Evolutionary conservation across 371 early-diverging fungal species (phyloP), one percentile per base, ranked within the genome.

Genomic region (Neoconidiobolus thromboides): DNA sequence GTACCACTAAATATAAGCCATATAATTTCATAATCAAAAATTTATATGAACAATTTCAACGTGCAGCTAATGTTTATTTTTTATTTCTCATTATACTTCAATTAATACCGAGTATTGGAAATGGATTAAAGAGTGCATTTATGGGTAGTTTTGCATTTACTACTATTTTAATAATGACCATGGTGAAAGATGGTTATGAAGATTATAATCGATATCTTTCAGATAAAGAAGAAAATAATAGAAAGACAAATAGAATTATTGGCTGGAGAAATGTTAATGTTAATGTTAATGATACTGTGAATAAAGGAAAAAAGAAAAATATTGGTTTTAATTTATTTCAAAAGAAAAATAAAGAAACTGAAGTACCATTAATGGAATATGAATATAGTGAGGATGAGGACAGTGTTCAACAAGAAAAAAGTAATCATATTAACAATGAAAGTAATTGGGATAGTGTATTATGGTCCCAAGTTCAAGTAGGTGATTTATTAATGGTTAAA

Each of bases 61-160:
- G 88, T 41, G 82, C 88, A 41, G 94, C 94, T 68, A 99, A 99
- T 72, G 73, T 98, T 61, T 99, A 96, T 74, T 99, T 99, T 69
- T 71, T 95, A 55, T 76, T 81, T 60, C 77, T 96, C 71, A 89
- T 95, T 46, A 83, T 95, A 48, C 73, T 99, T 46, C 93, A 97
- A 67, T 62, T 83, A 46, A 73, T 91, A 43, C 86, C 88, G 15
- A 69, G 77, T 44, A 91, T 93, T 69, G 79, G 78, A 15, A 87
- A 81, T 76, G 90, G 93, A 7, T 88, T 1, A 79, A 81, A 1
- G 85, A 85, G 61, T 80, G 77, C 37, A 82, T 74, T 46, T 90
- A 76, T 84, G 58, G 85, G 83, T 41, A 71, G 71, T 26, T 83
- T 70, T 58, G 72, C 77, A 49, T 69, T 98, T 52, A 87, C 94